Conservation (phyloP, 305 asterid genomes). For the Caryopteris hybrid region DNA sequence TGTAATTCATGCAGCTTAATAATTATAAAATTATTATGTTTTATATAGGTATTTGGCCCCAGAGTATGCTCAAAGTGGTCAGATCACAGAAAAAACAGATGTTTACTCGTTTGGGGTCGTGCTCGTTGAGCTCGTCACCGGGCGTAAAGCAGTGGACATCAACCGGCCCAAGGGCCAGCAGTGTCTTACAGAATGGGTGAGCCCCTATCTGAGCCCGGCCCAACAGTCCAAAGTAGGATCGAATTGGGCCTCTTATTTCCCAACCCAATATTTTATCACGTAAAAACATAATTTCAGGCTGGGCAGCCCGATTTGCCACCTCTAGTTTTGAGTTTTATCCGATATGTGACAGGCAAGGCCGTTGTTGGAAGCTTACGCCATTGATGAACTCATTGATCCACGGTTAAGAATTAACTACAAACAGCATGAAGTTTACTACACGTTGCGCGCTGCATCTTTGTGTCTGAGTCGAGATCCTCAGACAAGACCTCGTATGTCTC, state of each 20-base stretch:
- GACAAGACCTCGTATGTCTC: constrained; percentile 90
- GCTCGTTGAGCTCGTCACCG: constrained; percentile 88
- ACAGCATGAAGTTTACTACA: constrained; percentile 64
- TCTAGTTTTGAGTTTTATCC: neutral
- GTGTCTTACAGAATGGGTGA: constrained; percentile 96
- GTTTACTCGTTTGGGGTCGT: constrained; percentile 96
- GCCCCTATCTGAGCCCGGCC: neutral
- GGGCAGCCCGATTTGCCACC: neutral
- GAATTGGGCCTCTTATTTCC: neutral
- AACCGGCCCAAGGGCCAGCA: constrained; percentile 94
- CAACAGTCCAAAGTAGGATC: neutral
- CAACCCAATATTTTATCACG: no score
- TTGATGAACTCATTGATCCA: constrained; percentile 71
- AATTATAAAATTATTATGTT: neutral
- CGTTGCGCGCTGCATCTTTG: constrained; percentile 85
- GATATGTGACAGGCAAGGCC: constrained; percentile 76
- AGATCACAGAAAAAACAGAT: constrained; percentile 93
- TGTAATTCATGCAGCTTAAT: neutral
- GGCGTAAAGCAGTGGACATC: constrained; percentile 86
- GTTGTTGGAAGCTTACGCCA: constrained; percentile 60
- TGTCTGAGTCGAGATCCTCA: constrained; percentile 85
- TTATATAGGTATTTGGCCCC: constrained; percentile 83
- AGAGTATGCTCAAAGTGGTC: constrained; percentile 97
- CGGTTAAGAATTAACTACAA: constrained; percentile 43
- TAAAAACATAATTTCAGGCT: no score